These are phyloP conservation scores for Hevea brasiliensis DNA, from an alignment of 345 rosid species.

Conservation along the genomic window DNA sequence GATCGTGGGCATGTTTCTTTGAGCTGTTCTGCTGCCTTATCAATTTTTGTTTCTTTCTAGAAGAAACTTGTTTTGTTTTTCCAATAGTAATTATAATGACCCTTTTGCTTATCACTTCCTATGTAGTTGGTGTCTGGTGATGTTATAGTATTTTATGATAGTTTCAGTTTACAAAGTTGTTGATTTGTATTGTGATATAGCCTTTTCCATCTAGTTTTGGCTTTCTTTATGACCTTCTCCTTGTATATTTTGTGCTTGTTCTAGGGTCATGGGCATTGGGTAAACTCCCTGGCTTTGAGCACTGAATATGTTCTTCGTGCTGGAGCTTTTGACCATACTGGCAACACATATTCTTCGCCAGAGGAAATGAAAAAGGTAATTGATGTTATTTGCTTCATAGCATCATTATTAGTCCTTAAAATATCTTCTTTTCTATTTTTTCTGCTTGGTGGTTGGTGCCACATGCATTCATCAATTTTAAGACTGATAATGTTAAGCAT, in stretches of 20 bases:
- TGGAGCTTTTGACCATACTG: conserved; percentile 94
- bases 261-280: conserved; percentile 99
- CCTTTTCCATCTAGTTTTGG: background rate
- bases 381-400: background rate
- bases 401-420: background rate
- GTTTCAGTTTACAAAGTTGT: background rate
- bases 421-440: background rate
- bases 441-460: conserved; percentile 1
- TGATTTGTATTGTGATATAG: no score
- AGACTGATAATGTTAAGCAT: background rate
- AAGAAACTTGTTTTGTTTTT: no score
- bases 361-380: conserved; percentile 85
- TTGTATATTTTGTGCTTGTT: conserved; percentile 15
- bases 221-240: background rate
- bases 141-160: no score
- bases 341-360: conserved; percentile 63
- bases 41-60: background rate
- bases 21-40: background rate
- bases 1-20: background rate
- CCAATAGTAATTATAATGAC: no score
- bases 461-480: background rate
- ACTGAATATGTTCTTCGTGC: conserved; percentile 92
- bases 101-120: no score
- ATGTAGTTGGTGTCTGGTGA: no score
- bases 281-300: conserved; percentile 93